A percentile compares a stretch with the other conserved stretches of the same genome.
These are phyloP conservation scores for Carex littledalei DNA, from an alignment of 176 grass and related monocot species.

Conservation along the genomic window DNA sequence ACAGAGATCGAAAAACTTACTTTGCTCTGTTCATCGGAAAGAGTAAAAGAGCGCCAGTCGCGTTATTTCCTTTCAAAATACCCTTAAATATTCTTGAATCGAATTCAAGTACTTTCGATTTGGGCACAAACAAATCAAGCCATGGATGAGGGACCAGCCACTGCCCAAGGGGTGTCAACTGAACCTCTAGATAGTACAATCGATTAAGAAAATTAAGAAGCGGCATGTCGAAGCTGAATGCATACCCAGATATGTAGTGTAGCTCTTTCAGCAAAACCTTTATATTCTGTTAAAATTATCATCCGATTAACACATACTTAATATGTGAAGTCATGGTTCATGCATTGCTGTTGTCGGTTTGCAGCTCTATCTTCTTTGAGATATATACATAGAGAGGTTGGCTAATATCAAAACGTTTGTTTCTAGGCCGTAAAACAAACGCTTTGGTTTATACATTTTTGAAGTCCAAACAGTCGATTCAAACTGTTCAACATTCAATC, in stretches of 20 bases:
- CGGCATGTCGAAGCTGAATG: not conserved
- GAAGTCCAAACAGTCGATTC: no score
- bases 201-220: constrained; percentile 35
- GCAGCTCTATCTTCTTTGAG: no score
- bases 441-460: no score
- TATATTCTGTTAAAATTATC: not conserved
- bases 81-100: constrained; percentile 36
- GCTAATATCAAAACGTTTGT: no score
- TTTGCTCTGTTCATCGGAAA: constrained; percentile 34
- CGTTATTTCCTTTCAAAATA: constrained; percentile 21
- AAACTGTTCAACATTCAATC: no score
- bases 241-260: not conserved
- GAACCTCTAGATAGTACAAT: constrained; percentile 27
- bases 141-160: constrained; percentile 55
- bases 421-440: no score
- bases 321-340: not conserved
- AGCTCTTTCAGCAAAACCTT: not conserved
- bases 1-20: not conserved
- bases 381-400: no score
- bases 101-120: constrained; percentile 36
- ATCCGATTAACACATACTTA: not conserved
- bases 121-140: constrained; percentile 56
- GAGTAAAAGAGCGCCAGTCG: constrained; percentile 28
- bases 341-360: not conserved
- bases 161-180: not conserved